Evolutionary conservation across 2,329 filamentous ascomycete genomes (phyloP).

Genomic region (Exophiala sideris): DNA sequence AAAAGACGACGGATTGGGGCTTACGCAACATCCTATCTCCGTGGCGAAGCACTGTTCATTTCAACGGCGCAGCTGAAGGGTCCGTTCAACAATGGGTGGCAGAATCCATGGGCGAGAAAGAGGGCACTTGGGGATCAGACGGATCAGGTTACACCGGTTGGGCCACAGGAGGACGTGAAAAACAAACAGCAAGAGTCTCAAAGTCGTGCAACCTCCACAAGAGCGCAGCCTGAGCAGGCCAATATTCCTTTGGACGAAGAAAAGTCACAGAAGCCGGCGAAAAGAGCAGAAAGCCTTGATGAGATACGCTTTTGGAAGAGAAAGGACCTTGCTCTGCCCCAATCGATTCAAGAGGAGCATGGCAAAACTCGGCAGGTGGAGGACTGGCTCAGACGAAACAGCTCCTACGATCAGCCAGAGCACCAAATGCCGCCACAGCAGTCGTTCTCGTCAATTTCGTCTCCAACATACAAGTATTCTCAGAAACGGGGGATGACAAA

Average conservation of each 20-base stretch:
- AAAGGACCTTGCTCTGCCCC: not conserved
- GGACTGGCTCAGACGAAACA: constrained; percentile 18
- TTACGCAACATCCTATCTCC: constrained; percentile 40
- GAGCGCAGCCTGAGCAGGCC: not conserved
- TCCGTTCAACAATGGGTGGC: constrained; percentile 44
- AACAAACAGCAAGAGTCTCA: not conserved
- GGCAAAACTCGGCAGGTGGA: constrained; percentile 12
- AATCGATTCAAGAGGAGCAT: not conserved
- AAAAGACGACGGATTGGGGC: constrained; percentile 44
- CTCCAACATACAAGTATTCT: constrained; percentile 11
- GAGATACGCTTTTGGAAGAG: not conserved
- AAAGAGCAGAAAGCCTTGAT: not conserved
- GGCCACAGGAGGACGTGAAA: not conserved
- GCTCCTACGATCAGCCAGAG: not conserved
- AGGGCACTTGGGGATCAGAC: constrained; percentile 26
- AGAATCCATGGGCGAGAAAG: constrained; percentile 41
- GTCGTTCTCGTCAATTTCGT: not conserved
- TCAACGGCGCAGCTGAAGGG: constrained; percentile 44
- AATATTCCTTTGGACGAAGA: not conserved
- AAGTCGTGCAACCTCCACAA: not conserved
- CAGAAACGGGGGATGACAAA: constrained; percentile 5
- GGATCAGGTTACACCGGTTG: not conserved
- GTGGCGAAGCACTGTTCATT: constrained; percentile 44
- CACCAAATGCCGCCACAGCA: not conserved
- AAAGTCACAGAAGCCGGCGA: not conserved